Evolutionary conservation across 257 asterid genomes (phyloP).

Genomic region (Solanum pennellii): DNA sequence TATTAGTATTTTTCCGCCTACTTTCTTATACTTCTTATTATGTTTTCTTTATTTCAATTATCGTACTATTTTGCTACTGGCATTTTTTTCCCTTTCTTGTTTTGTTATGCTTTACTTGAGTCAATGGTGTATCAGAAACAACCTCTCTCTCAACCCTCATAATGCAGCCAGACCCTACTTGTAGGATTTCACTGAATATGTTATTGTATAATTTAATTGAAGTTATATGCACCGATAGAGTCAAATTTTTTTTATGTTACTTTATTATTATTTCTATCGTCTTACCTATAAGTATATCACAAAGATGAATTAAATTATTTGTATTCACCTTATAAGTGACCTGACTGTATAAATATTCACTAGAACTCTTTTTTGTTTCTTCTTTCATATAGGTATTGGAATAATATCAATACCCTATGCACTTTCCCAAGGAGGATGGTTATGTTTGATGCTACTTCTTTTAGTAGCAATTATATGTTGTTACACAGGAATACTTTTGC

Average conservation of each 20-base stretch:
- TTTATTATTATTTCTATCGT: too few species aligned
- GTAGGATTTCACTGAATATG: rapidly evolving
- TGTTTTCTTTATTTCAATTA: neutral
- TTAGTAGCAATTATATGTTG: slow-evolving; percentile 20
- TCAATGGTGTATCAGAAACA: rapidly evolving
- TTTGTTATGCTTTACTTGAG: neutral
- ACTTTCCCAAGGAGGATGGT: slow-evolving; percentile 44
- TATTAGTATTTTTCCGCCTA: neutral
- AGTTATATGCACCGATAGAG: too few species aligned
- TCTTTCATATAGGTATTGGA: slow-evolving; percentile 26
- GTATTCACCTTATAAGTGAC: too few species aligned
- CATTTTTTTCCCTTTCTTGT: neutral
- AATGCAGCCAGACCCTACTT: neutral
- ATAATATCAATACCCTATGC: slow-evolving; percentile 44
- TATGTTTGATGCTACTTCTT: slow-evolving; percentile 13
- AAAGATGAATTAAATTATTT: too few species aligned
- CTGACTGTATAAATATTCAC: too few species aligned
- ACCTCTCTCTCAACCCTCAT: neutral
- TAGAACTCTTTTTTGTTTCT: rapidly evolving
- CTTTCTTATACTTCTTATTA: neutral
- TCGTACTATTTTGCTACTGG: neutral
- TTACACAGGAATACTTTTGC: slow-evolving; percentile 38
- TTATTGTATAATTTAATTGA: too few species aligned
- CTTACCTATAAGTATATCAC: too few species aligned
- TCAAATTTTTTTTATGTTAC: too few species aligned